Evolutionary conservation across 192 early-diverging fungal genomes (phyloP).

Genomic region (Podila verticillata): DNA sequence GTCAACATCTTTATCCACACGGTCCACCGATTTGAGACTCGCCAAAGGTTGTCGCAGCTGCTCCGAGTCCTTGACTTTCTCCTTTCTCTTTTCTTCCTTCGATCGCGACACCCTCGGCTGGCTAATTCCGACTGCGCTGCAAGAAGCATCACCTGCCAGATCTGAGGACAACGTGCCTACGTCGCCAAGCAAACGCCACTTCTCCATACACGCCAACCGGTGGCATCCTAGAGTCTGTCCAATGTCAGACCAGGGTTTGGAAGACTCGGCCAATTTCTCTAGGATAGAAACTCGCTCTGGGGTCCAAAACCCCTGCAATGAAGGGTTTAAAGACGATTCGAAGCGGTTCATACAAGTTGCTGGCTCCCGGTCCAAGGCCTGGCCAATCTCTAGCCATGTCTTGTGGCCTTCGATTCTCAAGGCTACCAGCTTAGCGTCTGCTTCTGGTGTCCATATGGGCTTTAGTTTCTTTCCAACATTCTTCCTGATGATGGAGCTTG

Average conservation of each 20-base stretch:
- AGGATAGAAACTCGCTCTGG: conserved; percentile 9
- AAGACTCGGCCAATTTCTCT: conserved; percentile 2
- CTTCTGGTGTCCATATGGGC: conserved; percentile 20
- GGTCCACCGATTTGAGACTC: conserved; percentile 2
- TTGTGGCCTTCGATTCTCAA: conserved; percentile 18
- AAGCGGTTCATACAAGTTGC: conserved; percentile 36
- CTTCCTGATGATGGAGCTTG: not conserved
- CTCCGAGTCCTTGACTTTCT: not conserved
- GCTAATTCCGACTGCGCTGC: no score
- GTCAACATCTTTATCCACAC: conserved; percentile 17
- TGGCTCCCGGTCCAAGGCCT: conserved; percentile 15
- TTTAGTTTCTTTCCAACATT: conserved; percentile 8
- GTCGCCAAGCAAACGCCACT: conserved; percentile 15
- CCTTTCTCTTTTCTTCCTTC: not conserved
- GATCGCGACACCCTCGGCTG: no score
- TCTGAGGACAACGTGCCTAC: not conserved
- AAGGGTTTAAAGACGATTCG: conserved; percentile 26
- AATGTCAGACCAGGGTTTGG: conserved; percentile 28
- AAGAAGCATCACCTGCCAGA: not conserved
- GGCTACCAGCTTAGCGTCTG: conserved; percentile 12
- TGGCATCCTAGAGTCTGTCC: conserved; percentile 16
- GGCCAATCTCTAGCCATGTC: conserved; percentile 37
- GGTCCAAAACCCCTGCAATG: conserved; percentile 23
- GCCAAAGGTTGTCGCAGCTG: conserved; percentile 1
- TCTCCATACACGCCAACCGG: conserved; percentile 33